These are phyloP conservation scores for Mycena kentingensis DNA, from an alignment of 768 basidiomycete genomes.

Conservation along the genomic window DNA sequence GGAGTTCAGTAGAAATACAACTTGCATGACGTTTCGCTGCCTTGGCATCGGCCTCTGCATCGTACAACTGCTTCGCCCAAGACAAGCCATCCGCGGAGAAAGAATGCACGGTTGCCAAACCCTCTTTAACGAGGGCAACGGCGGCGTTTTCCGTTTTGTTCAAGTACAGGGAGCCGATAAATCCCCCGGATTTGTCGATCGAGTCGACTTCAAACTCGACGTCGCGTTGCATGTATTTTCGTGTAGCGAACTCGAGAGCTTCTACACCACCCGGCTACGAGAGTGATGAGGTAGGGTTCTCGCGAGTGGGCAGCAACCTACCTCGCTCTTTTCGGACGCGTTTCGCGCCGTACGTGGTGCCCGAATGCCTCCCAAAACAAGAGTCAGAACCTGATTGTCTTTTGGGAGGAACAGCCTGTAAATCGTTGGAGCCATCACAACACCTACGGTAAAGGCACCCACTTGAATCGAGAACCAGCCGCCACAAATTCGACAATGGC, in stretches of 20 bases:
- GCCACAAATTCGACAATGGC: conserved; percentile 94
- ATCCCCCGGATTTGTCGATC: conserved; percentile 93
- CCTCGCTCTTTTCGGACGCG: conserved; percentile 83
- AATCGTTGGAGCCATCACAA: conserved; percentile 3
- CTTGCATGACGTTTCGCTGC: conserved; percentile 73
- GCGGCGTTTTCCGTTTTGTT: conserved; percentile 90
- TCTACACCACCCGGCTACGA: conserved; percentile 86
- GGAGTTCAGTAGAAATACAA: too few species aligned
- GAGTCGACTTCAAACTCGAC: conserved; percentile 90
- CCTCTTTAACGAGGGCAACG: conserved; percentile 79
- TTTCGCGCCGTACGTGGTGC: conserved; percentile 86
- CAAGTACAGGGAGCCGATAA: conserved; percentile 84
- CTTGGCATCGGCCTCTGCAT: conserved; percentile 90
- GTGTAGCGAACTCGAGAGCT: conserved; percentile 75
- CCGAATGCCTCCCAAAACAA: conserved; percentile 91
- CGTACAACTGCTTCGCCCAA: conserved; percentile 78
- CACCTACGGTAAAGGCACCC: conserved; percentile 20
- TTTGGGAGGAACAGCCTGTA: conserved; percentile 79
- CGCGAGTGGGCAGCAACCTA: too few species aligned
- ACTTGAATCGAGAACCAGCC: conserved; percentile 96
- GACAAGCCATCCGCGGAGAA: conserved; percentile 84
- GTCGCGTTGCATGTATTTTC: conserved; percentile 90
- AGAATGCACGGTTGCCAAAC: conserved; percentile 83
- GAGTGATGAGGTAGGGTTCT: too few species aligned
- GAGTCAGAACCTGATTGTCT: conserved; percentile 90